Evolutionary conservation across 257 asterid species (phyloP).

Genomic region (Nicotiana paniculata): DNA sequence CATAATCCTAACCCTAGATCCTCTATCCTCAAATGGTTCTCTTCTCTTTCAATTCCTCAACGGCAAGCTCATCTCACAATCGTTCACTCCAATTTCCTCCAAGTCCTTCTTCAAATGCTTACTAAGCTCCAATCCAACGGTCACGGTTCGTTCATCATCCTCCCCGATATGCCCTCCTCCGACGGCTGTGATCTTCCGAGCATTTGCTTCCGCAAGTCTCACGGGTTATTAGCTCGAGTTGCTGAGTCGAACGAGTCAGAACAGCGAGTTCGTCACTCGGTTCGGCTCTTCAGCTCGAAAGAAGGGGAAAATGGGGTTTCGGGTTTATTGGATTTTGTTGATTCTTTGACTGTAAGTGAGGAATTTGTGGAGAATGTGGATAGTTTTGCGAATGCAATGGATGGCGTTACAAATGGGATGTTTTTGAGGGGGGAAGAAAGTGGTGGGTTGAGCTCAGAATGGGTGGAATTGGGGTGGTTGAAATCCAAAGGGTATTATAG

Average conservation of each 20-base stretch:
- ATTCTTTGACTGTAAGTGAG: constrained; percentile 55
- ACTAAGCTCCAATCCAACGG: constrained; percentile 44
- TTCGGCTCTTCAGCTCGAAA: constrained; percentile 62
- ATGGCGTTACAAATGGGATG: constrained; percentile 55
- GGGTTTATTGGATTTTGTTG: constrained; percentile 26
- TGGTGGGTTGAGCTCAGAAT: constrained; percentile 54
- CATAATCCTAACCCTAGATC: constrained; percentile 36
- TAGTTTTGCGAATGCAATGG: constrained; percentile 50
- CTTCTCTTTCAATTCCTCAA: constrained; percentile 64
- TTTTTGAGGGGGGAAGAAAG: constrained; percentile 75
- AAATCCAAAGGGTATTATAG: constrained; percentile 80
- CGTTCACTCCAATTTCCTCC: constrained; percentile 44
- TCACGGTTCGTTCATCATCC: constrained; percentile 58
- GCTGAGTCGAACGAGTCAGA: constrained; percentile 38
- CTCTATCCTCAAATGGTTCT: constrained; percentile 81
- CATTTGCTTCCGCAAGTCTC: constrained; percentile 64
- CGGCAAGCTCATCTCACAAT: constrained; percentile 77
- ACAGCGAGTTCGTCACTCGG: constrained; percentile 40
- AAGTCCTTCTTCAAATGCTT: constrained; percentile 61
- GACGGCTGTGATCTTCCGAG: constrained; percentile 55
- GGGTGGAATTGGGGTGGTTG: constrained; percentile 93
- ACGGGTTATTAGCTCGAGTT: constrained; percentile 54
- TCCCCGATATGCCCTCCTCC: constrained; percentile 65
- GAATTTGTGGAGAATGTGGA: constrained; percentile 53
- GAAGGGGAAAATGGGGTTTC: constrained; percentile 38